Evolutionary conservation across 169 alveolate genomes (phyloP).

Genomic region (Pseudocohnilembus persalinus): DNA sequence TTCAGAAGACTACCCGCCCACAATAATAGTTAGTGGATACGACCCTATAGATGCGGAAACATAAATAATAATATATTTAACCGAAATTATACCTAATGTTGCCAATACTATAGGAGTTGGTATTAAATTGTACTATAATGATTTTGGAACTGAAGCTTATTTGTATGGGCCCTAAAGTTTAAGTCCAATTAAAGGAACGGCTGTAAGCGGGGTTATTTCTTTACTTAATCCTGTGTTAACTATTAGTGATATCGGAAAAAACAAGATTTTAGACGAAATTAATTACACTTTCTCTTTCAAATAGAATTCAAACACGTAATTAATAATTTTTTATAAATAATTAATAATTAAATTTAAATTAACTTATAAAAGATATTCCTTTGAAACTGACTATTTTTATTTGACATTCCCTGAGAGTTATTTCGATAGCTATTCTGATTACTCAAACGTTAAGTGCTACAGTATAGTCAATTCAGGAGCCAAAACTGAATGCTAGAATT

Average conservation of each 20-base stretch:
- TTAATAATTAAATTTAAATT: no score
- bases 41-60: neutral
- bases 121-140: neutral
- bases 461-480: neutral
- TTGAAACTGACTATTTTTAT: neutral
- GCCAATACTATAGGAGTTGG: neutral
- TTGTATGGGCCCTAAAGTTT: neutral
- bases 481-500: neutral
- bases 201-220: neutral
- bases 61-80: no score
- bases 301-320: neutral
- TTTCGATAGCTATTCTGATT: neutral
- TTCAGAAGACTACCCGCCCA: neutral
- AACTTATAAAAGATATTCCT: neutral
- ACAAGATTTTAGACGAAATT: neutral
- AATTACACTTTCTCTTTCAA: neutral
- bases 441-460: neutral
- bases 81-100: neutral
- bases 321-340: no score
- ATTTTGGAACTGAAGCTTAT: neutral
- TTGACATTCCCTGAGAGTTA: neutral
- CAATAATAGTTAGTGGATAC: neutral
- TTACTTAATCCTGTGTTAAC: neutral
- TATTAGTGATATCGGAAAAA: neutral
- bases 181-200: neutral